Evolutionary conservation across 768 basidiomycete genomes (phyloP), one percentile per base, ranked within the genome.

Genomic region (Mycena pura): DNA sequence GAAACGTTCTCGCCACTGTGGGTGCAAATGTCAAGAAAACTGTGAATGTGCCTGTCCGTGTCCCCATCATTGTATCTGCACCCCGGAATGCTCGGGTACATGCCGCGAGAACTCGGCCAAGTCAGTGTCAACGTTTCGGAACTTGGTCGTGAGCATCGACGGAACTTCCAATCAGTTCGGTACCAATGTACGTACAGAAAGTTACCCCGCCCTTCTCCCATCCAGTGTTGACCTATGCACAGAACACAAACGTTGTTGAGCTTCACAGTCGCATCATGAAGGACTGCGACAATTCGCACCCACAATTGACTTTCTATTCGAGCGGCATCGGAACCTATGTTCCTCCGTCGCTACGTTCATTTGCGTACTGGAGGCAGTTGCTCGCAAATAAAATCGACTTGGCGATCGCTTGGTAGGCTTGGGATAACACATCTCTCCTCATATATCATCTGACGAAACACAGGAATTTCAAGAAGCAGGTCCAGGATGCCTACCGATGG

Each of bases 281-380:
- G n/a, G 19, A 15, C 28, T 28, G 14, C 6, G 25, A 28, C 28
- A 17, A n/a, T 14, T 7, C 27, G 28, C 10, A 43, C 19, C 17
- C 1, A 28, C 55, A 56, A 14, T 29, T 46, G 10, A 46, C 32
- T 38, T 56, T 38, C 19, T 56, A 56, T 24, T 10, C 28, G 22
- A 47, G 55, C 36, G 55, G 55, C 24, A 56, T 56, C 10, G 55
- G 55, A 22, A 56, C 55, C 25, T 56, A 56, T 29, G 45, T 28
- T 3, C 36, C 55, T 24, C 34, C 55, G 2, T 28, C 55, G 15
- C 19, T 21, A 2, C 32, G 21, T 21, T 53, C 52, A 10, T 21
- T 19, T 14, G 25, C 31, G 9, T 22, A 21, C n/a, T 41, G 13
- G 53, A 45, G 24, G 24, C 48, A 49, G 24, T 36, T 2, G 4